Evolutionary conservation across 2,329 filamentous ascomycete species (phyloP).

Genomic region (Pestalotiopsis sp.): DNA sequence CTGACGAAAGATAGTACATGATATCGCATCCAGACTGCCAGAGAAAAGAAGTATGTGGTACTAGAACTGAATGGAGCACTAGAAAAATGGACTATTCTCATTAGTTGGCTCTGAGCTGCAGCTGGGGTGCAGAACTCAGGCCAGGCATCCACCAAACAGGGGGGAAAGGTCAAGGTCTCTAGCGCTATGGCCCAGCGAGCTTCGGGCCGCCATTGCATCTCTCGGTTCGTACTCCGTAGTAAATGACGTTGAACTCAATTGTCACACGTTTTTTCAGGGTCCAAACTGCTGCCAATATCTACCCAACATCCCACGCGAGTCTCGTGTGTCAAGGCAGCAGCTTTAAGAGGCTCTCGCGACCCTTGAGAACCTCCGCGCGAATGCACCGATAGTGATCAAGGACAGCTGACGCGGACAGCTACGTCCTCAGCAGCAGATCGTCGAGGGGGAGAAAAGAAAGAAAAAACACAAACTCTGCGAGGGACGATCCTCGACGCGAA

Average conservation of each 20-base stretch:
- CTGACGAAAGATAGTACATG: no score
- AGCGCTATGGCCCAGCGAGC: not conserved
- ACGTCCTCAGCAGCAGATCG: slow-evolving; percentile 6
- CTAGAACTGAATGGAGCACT: no score
- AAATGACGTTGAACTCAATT: slow-evolving; percentile 5
- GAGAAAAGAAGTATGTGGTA: no score
- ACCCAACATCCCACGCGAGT: not conserved
- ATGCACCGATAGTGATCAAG: not conserved
- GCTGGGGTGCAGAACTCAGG: not conserved
- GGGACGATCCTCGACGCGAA: slow-evolving; percentile 5
- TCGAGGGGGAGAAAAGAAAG: not conserved
- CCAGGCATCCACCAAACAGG: slow-evolving; percentile 2
- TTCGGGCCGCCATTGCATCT: not conserved
- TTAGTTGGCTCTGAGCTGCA: not conserved
- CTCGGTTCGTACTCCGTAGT: not conserved
- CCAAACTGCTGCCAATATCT: not conserved
- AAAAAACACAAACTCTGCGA: not conserved
- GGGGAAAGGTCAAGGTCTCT: not conserved
- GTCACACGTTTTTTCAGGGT: not conserved
- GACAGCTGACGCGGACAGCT: slow-evolving; percentile 9
- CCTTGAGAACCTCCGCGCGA: not conserved
- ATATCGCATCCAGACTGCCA: no score
- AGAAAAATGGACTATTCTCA: no score
- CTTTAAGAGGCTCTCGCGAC: not conserved
- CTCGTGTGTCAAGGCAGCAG: not conserved